These are phyloP conservation scores for Capsicum pubescens DNA, from an alignment of 257 asterid species.

Conservation along the genomic window DNA sequence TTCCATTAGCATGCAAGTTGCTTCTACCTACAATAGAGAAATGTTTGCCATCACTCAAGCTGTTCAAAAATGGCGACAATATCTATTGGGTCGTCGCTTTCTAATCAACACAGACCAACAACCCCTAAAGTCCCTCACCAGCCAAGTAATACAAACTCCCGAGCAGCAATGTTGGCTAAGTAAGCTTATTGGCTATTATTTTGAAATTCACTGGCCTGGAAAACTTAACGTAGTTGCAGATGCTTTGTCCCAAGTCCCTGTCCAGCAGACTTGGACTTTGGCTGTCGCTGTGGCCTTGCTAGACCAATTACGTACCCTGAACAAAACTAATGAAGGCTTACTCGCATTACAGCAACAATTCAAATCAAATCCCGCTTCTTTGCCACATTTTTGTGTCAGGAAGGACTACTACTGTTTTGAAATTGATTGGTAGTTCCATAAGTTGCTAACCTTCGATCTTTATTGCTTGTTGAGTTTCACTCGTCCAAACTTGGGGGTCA, in stretches of 20 bases:
- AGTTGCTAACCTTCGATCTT: too few relatives aligned
- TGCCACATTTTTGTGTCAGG: not conserved
- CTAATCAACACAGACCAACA: not conserved
- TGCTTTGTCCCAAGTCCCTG: conserved; percentile 20
- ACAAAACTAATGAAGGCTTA: not conserved
- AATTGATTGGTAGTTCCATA: not conserved
- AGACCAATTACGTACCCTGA: not conserved
- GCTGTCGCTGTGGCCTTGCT: not conserved
- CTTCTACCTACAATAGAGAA: not conserved
- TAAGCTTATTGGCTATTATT: conserved; percentile 17
- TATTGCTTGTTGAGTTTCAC: not conserved
- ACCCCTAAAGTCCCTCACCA: not conserved
- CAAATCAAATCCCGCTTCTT: not conserved
- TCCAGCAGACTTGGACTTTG: too few relatives aligned
- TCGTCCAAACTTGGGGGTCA: too few relatives aligned
- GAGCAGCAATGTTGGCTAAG: conserved; percentile 14
- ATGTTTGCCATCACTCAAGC: not conserved
- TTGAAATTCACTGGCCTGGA: not conserved
- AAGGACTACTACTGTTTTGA: not conserved
- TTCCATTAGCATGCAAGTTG: not conserved
- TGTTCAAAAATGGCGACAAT: not conserved
- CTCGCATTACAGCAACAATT: too few relatives aligned
- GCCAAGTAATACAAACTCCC: not conserved
- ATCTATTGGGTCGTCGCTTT: not conserved
- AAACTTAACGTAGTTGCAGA: not conserved